Percentiles rank a stretch among this genome's conserved stretches.
Conservation (phyloP, 2,329 filamentous ascomycete species). For the Acephala macrosclerotiorum region DNA sequence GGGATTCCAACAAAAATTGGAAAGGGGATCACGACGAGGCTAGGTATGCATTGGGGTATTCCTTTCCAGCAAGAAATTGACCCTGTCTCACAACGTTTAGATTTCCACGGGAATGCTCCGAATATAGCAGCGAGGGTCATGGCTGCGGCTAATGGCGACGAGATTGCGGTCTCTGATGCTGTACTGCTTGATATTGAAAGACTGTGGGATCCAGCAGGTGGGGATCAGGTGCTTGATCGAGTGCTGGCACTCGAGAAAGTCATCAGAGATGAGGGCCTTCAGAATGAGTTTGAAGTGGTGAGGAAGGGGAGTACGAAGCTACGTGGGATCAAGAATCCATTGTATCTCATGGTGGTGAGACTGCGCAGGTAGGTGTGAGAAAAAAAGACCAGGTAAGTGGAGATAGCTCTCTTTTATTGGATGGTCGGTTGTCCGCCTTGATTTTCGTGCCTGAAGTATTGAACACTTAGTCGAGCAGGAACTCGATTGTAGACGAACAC, state of each 20-base stretch:
- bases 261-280: neutral
- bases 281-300: neutral
- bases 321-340: neutral
- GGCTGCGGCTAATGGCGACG: constrained; percentile 14
- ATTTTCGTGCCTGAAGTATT: neutral
- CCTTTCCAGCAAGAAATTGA: neutral
- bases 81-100: too few species aligned
- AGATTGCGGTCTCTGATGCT: constrained; percentile 23
- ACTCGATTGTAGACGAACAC: neutral
- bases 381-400: neutral
- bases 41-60: constrained; percentile 23
- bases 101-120: constrained; percentile 18
- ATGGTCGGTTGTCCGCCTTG: neutral
- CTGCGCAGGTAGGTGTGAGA: neutral
- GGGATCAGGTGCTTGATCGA: neutral
- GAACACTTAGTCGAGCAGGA: neutral
- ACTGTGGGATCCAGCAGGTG: neutral
- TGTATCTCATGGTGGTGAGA: neutral
- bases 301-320: neutral
- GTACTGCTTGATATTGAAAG: neutral
- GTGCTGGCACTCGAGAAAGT: neutral
- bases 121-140: constrained; percentile 19
- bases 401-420: neutral
- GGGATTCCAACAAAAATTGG: neutral
- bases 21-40: constrained; percentile 15